Percentiles rank a stretch among this genome's conserved stretches.
Conservation (phyloP, 1,139 yeast genomes). For the Blastobotrys ciferrii region DNA sequence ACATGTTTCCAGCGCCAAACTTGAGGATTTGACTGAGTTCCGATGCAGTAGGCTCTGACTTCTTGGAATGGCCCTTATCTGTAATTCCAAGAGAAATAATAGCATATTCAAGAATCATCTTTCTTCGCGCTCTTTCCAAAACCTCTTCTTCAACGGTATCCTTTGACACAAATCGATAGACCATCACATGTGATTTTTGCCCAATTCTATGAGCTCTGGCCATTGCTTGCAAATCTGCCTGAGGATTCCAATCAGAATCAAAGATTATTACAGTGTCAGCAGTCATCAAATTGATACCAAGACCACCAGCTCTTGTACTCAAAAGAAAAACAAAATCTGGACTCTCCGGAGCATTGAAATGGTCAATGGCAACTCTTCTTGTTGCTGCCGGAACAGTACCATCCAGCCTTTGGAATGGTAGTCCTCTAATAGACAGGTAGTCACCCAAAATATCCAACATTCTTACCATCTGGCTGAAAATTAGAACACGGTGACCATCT, state of each 20-base stretch:
- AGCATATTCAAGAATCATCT: slow-evolving; percentile 97
- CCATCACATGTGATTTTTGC: slow-evolving; percentile 96
- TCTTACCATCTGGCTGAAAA: slow-evolving; percentile 96
- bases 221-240: slow-evolving; percentile 98
- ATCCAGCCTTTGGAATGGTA: slow-evolving; percentile 86
- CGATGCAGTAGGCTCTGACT: slow-evolving; percentile 73
- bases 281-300: slow-evolving; percentile 96
- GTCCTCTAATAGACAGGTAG: slow-evolving; percentile 85
- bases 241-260: slow-evolving; percentile 99
- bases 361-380: slow-evolving; percentile 92
- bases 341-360: slow-evolving; percentile 91
- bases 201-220: slow-evolving; percentile 99
- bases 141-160: slow-evolving; percentile 98
- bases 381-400: slow-evolving; percentile 96
- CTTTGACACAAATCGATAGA: slow-evolving; percentile 91
- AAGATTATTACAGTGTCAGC: slow-evolving; percentile 97
- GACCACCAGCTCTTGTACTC: slow-evolving; percentile 97
- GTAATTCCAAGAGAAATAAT: slow-evolving; percentile 94
- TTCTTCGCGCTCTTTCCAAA: slow-evolving; percentile 91
- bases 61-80: slow-evolving; percentile 56
- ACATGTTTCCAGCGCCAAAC: slow-evolving; percentile 99
- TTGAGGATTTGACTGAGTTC: slow-evolving; percentile 91
- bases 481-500: slow-evolving; percentile 94
- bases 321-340: slow-evolving; percentile 88
- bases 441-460: slow-evolving; percentile 95